Conservation (phyloP, 2,329 filamentous ascomycete species). For the Aureobasidium sp. region DNA sequence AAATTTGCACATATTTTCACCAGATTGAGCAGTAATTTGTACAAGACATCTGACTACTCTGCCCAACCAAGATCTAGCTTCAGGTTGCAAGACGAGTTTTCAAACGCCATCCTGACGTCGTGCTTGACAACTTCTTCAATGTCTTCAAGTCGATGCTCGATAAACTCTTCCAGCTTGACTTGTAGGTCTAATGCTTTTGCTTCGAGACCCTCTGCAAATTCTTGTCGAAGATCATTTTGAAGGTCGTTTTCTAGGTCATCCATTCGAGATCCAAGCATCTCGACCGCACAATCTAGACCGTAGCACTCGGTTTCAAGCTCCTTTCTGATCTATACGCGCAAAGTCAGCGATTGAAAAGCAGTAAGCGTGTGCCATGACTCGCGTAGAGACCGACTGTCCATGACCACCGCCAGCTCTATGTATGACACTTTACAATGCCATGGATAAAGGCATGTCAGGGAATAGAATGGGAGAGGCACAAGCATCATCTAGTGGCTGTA, state of each 20-base stretch:
- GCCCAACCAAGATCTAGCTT: background rate
- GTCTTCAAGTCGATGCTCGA: background rate
- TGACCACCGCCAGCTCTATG: background rate
- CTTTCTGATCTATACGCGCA: background rate
- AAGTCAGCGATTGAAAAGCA: background rate
- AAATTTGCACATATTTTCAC: background rate
- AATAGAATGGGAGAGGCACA: background rate
- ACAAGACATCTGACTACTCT: background rate
- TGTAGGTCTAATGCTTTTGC: background rate
- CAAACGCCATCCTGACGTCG: background rate
- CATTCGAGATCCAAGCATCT: background rate
- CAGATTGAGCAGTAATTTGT: too few relatives aligned
- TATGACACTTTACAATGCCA: background rate
- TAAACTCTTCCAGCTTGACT: background rate
- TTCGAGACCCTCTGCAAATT: background rate
- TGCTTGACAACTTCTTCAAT: constrained; percentile 3
- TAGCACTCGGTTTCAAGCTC: background rate
- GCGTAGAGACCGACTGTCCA: background rate
- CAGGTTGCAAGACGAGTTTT: background rate
- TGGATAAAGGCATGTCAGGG: background rate
- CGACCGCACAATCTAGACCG: background rate
- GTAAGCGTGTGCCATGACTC: background rate
- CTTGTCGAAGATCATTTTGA: background rate
- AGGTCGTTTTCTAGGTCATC: background rate
- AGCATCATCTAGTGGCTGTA: background rate